These are phyloP conservation scores for Petrea volubilis DNA, from an alignment of 257 asterid genomes.

Conservation along the genomic window DNA sequence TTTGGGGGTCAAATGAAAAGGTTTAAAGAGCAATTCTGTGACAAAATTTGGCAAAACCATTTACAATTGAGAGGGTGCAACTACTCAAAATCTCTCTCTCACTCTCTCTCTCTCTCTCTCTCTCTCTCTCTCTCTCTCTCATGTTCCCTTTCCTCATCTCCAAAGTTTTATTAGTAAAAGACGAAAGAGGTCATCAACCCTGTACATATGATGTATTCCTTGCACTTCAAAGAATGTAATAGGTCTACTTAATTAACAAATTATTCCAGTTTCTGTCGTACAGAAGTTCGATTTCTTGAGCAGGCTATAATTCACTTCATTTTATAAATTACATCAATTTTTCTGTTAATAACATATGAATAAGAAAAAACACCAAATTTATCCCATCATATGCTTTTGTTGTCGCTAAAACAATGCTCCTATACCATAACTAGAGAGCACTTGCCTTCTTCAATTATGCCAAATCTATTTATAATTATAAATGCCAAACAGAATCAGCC, in stretches of 20 bases:
- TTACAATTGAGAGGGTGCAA: background rate
- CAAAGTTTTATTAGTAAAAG: background rate
- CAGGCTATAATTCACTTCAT: background rate
- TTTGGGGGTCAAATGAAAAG: background rate
- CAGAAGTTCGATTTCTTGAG: background rate
- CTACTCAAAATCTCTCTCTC: background rate
- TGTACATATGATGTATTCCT: background rate
- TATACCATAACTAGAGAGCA: background rate
- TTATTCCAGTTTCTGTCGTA: background rate
- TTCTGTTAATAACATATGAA: background rate
- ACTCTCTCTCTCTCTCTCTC: no score
- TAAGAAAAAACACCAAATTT: background rate
- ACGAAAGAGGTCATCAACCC: background rate
- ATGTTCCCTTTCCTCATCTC: background rate
- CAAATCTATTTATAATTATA: background rate
- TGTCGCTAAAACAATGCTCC: background rate
- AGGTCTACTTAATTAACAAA: background rate
- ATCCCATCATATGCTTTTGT: background rate
- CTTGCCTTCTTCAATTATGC: background rate
- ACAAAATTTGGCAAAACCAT: background rate
- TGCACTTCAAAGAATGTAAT: background rate
- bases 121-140: no score
- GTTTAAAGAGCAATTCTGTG: background rate
- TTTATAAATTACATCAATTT: background rate
- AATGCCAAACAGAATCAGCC: slow-evolving; percentile 1